Conservation (phyloP, 768 basidiomycete genomes). For the Suillus americanus region DNA sequence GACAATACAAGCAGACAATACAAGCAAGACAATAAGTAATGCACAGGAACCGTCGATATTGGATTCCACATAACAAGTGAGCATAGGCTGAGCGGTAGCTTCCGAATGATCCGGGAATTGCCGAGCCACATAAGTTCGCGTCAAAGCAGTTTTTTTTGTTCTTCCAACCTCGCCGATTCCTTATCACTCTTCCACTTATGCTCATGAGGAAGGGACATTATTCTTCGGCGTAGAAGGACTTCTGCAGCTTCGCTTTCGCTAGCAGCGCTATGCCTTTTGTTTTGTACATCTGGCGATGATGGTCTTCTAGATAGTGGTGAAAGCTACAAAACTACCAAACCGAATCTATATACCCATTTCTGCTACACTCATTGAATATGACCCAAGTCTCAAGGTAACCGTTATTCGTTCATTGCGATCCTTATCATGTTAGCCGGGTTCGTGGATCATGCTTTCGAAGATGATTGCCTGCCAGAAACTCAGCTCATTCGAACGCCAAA, state of each 20-base stretch:
- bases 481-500: background rate
- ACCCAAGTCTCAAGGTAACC: background rate
- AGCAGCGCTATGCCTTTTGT: slow-evolving; percentile 62
- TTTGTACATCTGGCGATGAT: slow-evolving; percentile 47
- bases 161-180: slow-evolving; percentile 22
- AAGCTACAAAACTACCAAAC: slow-evolving; percentile 45
- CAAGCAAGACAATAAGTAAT: background rate
- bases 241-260: slow-evolving; percentile 66
- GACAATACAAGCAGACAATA: background rate
- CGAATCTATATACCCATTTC: background rate
- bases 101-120: slow-evolving; percentile 9
- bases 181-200: slow-evolving; percentile 29
- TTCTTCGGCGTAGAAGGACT: slow-evolving; percentile 46
- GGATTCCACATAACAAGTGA: no score
- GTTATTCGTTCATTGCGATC: background rate
- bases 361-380: background rate
- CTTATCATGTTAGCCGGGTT: background rate
- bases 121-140: slow-evolving; percentile 16
- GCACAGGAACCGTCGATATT: background rate
- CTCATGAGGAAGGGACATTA: slow-evolving; percentile 24
- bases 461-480: slow-evolving; percentile 3
- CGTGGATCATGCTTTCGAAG: background rate
- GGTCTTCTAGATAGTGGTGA: slow-evolving; percentile 77
- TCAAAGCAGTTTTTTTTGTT: slow-evolving; percentile 6
- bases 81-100: background rate